Conservation (phyloP, 139 green algal species). For the Gonium pectorale region DNA sequence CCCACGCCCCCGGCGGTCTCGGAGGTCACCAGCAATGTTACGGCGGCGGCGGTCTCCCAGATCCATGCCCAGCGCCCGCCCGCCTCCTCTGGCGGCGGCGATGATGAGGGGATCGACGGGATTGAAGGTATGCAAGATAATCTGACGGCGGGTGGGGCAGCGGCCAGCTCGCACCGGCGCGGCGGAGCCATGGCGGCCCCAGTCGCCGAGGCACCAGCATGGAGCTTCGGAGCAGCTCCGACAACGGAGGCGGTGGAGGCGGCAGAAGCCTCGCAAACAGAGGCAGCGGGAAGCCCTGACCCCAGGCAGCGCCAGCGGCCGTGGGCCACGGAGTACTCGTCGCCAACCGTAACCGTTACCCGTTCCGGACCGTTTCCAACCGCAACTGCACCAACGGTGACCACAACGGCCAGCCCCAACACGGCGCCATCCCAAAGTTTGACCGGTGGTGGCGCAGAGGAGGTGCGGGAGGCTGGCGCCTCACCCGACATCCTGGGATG, state of each 20-base stretch:
- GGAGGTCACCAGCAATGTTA: slow-evolving; percentile 11
- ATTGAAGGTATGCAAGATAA: background rate
- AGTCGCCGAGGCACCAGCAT: background rate
- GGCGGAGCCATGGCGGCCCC: too few relatives aligned
- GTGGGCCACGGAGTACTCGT: background rate
- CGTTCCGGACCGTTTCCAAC: too few relatives aligned
- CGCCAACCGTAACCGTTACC: slow-evolving; percentile 1
- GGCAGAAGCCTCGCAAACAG: background rate
- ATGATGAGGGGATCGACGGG: background rate
- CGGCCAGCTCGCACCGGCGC: too few relatives aligned
- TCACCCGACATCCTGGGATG: background rate
- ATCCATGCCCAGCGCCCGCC: too few relatives aligned
- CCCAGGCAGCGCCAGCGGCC: too few relatives aligned
- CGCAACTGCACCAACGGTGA: background rate
- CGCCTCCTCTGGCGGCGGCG: background rate
- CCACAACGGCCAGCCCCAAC: background rate
- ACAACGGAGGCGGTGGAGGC: background rate
- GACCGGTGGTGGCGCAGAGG: background rate
- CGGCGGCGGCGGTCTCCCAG: background rate
- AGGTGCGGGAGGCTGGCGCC: background rate
- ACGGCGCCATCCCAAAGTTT: background rate
- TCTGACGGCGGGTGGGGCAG: background rate
- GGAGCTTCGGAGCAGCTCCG: background rate
- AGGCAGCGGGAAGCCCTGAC: background rate
- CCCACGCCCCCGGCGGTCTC: slow-evolving; percentile 6